Base-by-base conservation (phyloP, 495 filamentous ascomycete species). In the Aspergillus kassunensis region DNA sequence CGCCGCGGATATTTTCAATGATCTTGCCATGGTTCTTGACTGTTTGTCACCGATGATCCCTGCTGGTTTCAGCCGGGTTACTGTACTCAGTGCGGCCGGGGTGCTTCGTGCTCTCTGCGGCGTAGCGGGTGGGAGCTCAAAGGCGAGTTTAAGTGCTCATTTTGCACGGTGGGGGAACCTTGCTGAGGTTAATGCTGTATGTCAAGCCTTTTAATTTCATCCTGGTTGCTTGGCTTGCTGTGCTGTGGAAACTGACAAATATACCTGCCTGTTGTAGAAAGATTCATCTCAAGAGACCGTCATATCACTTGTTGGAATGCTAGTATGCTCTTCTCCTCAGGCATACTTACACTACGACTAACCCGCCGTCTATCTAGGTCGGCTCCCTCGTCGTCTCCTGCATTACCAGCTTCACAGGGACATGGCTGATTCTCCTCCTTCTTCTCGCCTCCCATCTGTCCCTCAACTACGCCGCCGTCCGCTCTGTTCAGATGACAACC, bases 281-380 rank as follows among this genome's bases (percentile, higher is more conserved):
- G 92, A 98, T 62, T 92, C 91, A 19, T 92, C 88, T 53, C 92
- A 98, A 73, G 92, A 98, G 70, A 98, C 92, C 0, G 78, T 97
- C 31, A 91, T 98, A 46, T 92, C 89, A 2, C 77, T 98, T 33
- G 30, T 96, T 33, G 92, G 92, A 0, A 93, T 96, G 90, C 75
- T 96, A 51, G 84, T 87, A 70, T 64, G 80, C 24, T 27, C 24
- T 9, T 9, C 24, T 27, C 24, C n/a, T n/a, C n/a, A n/a, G n/a
- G n/a, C n/a, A n/a, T n/a, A n/a, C n/a, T n/a, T n/a, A n/a, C n/a
- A n/a, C n/a, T n/a, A n/a, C n/a, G n/a, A n/a, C n/a, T n/a, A n/a
- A 29, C 27, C 11, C 27, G 5, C 27, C 11, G 6, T 6, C 5
- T 29, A 29, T 29, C 13, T 49, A 86, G 83, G 86, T 78, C 18